phyloP scores from a whole-genome alignment of 2,329 filamentous ascomycete genomes.

The Periglandula ipomoeae region DNA sequence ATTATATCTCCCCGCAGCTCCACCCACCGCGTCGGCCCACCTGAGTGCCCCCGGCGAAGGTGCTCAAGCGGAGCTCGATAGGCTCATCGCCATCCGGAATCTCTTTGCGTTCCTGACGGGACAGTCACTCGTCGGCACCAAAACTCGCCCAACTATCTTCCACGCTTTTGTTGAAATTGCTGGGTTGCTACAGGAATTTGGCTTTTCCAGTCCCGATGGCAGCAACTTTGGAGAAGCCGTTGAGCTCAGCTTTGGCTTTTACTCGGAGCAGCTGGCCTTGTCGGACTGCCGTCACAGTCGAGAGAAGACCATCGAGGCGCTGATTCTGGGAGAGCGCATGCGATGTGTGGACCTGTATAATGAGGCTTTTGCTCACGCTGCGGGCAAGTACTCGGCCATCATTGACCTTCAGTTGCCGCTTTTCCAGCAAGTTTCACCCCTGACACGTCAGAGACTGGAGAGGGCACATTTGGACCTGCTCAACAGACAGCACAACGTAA shows the following conservation, averaged over 20 bases:
- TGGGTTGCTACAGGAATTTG: constrained; percentile 44
- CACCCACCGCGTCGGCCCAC: constrained; percentile 27
- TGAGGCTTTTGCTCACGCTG: constrained; percentile 84
- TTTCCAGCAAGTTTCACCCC: constrained; percentile 57
- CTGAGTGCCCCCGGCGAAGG: constrained; percentile 23
- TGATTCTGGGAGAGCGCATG: constrained; percentile 85
- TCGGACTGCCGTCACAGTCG: constrained; percentile 73
- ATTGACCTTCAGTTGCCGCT: constrained; percentile 58
- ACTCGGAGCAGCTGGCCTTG: constrained; percentile 67
- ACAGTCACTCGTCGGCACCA: constrained; percentile 53
- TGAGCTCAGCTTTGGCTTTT: constrained; percentile 59
- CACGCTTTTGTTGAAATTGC: constrained; percentile 46
- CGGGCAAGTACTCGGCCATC: constrained; percentile 74
- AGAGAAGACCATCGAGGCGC: constrained; percentile 81
- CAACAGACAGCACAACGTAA: constrained; percentile 60
- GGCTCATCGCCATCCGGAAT: constrained; percentile 51
- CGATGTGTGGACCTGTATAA: constrained; percentile 74
- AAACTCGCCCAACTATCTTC: constrained; percentile 41
- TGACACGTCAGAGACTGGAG: constrained; percentile 72
- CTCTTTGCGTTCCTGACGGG: constrained; percentile 57
- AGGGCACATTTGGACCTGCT: constrained; percentile 73
- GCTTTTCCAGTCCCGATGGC: constrained; percentile 47
- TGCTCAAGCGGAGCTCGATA: constrained; percentile 36
- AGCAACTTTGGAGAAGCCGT: constrained; percentile 51
- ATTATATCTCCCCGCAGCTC: constrained; percentile 44